A percentile compares a stretch with the other conserved stretches of the same genome.
Conservation (phyloP, 768 basidiomycete genomes). For the Pleurotus platypus region DNA sequence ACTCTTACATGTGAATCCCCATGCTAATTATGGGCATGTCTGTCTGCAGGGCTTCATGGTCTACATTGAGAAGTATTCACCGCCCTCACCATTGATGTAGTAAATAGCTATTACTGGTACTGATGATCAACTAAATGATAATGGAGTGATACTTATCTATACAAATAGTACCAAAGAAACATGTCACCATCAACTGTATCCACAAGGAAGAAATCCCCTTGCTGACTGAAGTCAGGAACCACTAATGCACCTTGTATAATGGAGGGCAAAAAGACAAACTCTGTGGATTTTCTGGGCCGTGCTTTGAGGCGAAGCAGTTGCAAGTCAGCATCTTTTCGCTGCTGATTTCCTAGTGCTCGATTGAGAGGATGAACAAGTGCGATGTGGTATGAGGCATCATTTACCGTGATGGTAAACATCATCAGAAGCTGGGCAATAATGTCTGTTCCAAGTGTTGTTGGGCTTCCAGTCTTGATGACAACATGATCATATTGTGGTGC, state of each 20-base stretch:
- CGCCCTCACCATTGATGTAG: too few relatives aligned
- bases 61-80: too few relatives aligned
- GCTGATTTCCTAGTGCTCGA: neutral
- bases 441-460: neutral
- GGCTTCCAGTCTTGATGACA: conserved; percentile 16
- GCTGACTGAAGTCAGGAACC: conserved; percentile 12
- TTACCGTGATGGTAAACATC: conserved; percentile 15
- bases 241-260: conserved; percentile 26
- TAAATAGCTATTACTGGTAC: too few relatives aligned
- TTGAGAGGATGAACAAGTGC: conserved; percentile 20
- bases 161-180: conserved; percentile 4
- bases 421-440: conserved; percentile 19
- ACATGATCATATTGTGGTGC: conserved; percentile 21
- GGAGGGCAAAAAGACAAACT: conserved; percentile 22
- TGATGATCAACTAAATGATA: too few relatives aligned
- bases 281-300: conserved; percentile 1
- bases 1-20: too few relatives aligned
- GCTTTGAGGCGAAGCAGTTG: conserved; percentile 15
- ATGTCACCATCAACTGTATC: conserved; percentile 26
- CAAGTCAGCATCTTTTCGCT: conserved; percentile 20
- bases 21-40: too few relatives aligned
- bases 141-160: too few relatives aligned
- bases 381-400: conserved; percentile 8
- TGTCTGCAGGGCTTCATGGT: too few relatives aligned
- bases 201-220: conserved; percentile 20